A percentile compares a stretch with the other conserved stretches of the same genome.
Conservation (phyloP, 2,329 filamentous ascomycete species). For the Monilinia aucupariae region DNA sequence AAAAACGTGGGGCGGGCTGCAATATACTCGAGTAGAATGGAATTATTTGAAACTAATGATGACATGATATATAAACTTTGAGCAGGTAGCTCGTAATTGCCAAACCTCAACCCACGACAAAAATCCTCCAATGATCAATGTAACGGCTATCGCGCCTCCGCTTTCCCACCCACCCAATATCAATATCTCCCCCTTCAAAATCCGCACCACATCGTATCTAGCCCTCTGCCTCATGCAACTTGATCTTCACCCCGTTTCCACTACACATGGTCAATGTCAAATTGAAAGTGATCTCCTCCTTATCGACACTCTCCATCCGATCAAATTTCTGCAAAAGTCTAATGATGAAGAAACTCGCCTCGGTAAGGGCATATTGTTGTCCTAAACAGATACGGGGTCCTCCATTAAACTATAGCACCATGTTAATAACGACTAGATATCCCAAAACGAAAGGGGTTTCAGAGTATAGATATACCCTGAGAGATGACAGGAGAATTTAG, state of each 20-base stretch:
- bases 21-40: too few relatives aligned
- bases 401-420: conserved; percentile 34
- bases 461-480: not conserved
- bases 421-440: not conserved
- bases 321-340: conserved; percentile 30
- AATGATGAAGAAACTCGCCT: conserved; percentile 36
- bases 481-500: not conserved
- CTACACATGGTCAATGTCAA: conserved; percentile 30
- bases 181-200: not conserved
- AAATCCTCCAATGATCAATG: not conserved
- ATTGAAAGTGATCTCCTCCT: conserved; percentile 31
- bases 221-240: conserved; percentile 13
- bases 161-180: not conserved
- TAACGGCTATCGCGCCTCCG: not conserved
- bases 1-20: not conserved
- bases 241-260: conserved; percentile 36
- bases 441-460: not conserved
- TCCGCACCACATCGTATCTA: not conserved
- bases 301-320: conserved; percentile 31
- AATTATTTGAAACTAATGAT: not conserved
- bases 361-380: conserved; percentile 38
- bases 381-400: conserved; percentile 38
- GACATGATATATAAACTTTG: not conserved
- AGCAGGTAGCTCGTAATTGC: too few relatives aligned
- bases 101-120: not conserved